phyloP scores from a whole-genome alignment of 495 filamentous ascomycete species.

The Penicillium canescens region DNA sequence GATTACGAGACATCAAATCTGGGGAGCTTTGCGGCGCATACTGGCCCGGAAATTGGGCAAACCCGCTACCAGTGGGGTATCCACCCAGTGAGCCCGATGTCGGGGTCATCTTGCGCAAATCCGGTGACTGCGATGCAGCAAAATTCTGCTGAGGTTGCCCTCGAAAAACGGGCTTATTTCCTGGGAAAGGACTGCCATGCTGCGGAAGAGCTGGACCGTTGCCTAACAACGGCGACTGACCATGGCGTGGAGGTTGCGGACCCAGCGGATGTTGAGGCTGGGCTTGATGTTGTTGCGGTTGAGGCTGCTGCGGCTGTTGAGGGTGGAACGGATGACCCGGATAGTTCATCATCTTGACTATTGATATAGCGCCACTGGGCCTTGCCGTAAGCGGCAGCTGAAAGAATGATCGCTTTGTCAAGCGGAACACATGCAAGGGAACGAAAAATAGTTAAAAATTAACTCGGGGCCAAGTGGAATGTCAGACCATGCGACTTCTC shows the following conservation, averaged over 20 bases:
- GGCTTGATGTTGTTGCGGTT: constrained; percentile 28
- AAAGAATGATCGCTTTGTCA: constrained; percentile 9
- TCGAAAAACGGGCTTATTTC: constrained; percentile 29
- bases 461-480: background rate
- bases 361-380: constrained; percentile 13
- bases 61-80: constrained; percentile 31
- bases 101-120: constrained; percentile 41
- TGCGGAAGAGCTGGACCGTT: constrained; percentile 29
- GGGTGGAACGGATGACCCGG: constrained; percentile 35
- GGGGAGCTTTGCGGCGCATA: constrained; percentile 36
- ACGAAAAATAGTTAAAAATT: constrained; percentile 2
- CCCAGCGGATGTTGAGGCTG: constrained; percentile 20
- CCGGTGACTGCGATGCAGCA: constrained; percentile 31
- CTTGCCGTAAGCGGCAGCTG: constrained; percentile 20
- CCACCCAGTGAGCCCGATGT: constrained; percentile 35
- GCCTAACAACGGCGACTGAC: constrained; percentile 35
- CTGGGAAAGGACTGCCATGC: constrained; percentile 27
- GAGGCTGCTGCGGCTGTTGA: constrained; percentile 26
- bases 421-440: constrained; percentile 20
- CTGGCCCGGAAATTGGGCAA: constrained; percentile 33
- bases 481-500: background rate
- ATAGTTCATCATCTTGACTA: constrained; percentile 32
- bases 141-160: constrained; percentile 32
- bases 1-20: constrained; percentile 33
- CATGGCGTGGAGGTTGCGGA: constrained; percentile 21